A percentile compares a stretch with the other conserved stretches of the same genome.
phyloP scores from a whole-genome alignment of 257 asterid species.

The Verbascum thapsus region DNA sequence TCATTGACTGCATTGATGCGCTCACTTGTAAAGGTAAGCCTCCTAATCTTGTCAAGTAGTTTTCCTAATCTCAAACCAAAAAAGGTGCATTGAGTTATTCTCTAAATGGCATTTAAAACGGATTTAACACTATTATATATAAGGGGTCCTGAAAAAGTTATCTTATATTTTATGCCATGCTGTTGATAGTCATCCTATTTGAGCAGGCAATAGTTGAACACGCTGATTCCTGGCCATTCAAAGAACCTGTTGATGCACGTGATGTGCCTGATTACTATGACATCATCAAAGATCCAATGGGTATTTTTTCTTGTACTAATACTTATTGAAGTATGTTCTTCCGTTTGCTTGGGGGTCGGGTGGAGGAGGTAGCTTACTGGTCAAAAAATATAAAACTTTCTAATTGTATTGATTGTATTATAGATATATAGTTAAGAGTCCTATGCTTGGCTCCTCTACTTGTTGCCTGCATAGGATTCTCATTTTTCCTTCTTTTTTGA shows the following conservation, averaged over 20 bases:
- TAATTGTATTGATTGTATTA: slow-evolving; percentile 19
- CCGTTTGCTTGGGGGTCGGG: too few species aligned
- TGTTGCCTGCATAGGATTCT: neutral
- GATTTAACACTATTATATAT: too few species aligned
- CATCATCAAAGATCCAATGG: slow-evolving; percentile 94
- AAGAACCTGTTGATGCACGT: slow-evolving; percentile 95
- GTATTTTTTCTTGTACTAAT: slow-evolving; percentile 38
- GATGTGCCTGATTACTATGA: slow-evolving; percentile 98
- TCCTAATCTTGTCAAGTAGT: slow-evolving; percentile 18
- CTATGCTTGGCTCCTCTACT: slow-evolving; percentile 3
- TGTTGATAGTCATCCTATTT: slow-evolving; percentile 25
- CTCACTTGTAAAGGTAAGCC: slow-evolving; percentile 74
- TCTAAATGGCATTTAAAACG: too few species aligned
- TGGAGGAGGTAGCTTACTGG: neutral
- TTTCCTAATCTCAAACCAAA: neutral
- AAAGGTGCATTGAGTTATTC: slow-evolving; percentile 11
- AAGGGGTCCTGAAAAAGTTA: too few species aligned
- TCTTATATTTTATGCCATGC: neutral
- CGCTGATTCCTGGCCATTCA: slow-evolving; percentile 99
- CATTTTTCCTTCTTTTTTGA: neutral
- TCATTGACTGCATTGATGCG: slow-evolving; percentile 89
- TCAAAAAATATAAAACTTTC: neutral
- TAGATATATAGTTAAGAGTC: slow-evolving; percentile 10
- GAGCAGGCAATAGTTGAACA: slow-evolving; percentile 87
- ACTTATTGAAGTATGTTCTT: neutral